Percentiles rank a stretch among this genome's conserved stretches.
Conservation (phyloP, 495 filamentous ascomycete species). For the Lasiosphaeriaceae sp. region DNA sequence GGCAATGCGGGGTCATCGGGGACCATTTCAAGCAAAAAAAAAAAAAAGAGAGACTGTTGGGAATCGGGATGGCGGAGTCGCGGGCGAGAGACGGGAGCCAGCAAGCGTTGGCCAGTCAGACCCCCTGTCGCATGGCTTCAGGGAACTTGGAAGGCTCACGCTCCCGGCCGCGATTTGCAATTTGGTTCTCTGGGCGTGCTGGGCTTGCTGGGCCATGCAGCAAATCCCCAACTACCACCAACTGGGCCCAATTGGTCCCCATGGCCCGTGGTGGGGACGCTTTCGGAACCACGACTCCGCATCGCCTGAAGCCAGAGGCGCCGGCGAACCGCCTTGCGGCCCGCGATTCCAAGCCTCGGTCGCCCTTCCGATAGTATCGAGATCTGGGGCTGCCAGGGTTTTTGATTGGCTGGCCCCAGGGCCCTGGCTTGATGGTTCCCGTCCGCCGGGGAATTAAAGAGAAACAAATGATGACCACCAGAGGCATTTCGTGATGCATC, state of each 20-base stretch:
- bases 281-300: slow-evolving; percentile 33
- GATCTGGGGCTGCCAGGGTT: not conserved
- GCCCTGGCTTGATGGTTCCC: not conserved
- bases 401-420: not conserved
- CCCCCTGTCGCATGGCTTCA: not conserved
- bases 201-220: slow-evolving; percentile 15
- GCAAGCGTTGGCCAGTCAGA: too few species aligned
- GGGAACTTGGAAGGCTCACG: not conserved
- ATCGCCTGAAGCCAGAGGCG: slow-evolving; percentile 32
- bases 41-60: too few species aligned
- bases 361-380: not conserved
- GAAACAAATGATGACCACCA: not conserved
- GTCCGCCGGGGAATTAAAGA: not conserved
- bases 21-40: too few species aligned
- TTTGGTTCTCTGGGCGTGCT: not conserved
- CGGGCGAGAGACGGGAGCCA: too few species aligned
- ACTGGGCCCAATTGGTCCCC: slow-evolving; percentile 13
- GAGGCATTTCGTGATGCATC: not conserved
- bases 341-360: slow-evolving; percentile 29
- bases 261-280: slow-evolving; percentile 7
- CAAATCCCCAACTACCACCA: slow-evolving; percentile 2
- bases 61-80: too few species aligned
- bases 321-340: slow-evolving; percentile 31
- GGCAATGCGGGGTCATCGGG: not conserved
- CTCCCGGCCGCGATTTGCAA: not conserved